phyloP scores from a whole-genome alignment of 345 rosid species.

The Eucalyptus viminalis region DNA sequence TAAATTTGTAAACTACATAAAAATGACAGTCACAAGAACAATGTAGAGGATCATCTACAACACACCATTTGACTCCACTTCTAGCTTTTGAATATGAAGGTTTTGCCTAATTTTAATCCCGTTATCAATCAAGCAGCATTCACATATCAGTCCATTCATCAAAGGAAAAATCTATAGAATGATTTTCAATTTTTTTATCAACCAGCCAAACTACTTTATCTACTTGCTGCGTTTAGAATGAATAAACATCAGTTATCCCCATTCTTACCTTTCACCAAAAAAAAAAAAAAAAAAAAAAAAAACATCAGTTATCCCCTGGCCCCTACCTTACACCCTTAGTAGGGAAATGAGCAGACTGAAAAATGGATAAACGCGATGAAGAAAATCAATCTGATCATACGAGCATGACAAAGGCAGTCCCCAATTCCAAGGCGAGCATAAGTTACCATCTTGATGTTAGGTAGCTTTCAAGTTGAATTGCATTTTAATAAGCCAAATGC shows the following conservation, averaged over 20 bases:
- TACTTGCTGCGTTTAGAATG: not conserved
- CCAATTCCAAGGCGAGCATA: not conserved
- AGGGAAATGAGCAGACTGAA: not conserved
- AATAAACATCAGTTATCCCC: not conserved
- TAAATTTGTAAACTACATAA: not conserved
- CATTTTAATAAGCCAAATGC: not conserved
- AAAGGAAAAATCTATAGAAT: no score
- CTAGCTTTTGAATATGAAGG: no score
- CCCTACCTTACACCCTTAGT: not conserved
- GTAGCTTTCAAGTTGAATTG: not conserved
- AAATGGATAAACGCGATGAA: not conserved
- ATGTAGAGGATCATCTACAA: not conserved
- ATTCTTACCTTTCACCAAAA: no score
- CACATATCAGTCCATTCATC: no score
- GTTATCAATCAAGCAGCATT: no score
- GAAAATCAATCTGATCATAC: no score
- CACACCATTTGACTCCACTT: no score
- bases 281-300: no score
- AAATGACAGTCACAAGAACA: not conserved
- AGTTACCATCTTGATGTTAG: not conserved
- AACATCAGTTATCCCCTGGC: not conserved
- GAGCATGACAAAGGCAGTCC: not conserved
- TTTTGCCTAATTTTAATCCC: no score
- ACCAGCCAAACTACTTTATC: not conserved
- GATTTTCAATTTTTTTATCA: no score